phyloP scores from a whole-genome alignment of 305 asterid genomes.

The Euphrasia arctica region DNA sequence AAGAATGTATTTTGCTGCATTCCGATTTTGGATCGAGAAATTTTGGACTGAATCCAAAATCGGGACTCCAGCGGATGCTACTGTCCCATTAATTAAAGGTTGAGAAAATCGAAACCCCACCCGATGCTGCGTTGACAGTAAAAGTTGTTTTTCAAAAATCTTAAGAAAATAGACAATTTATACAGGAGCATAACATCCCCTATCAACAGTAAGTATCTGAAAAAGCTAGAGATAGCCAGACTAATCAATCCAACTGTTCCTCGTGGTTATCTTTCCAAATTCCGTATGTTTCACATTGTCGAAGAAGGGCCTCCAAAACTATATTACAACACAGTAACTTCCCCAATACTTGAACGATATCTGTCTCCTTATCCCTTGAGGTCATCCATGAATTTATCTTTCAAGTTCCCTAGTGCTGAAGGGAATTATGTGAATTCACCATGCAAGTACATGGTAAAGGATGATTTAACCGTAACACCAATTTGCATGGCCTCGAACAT shows the following conservation, averaged over 20 bases:
- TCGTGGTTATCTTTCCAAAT: background rate
- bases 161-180: background rate
- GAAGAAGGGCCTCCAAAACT: background rate
- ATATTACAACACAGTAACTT: background rate
- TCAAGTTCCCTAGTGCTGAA: background rate
- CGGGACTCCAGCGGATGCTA: background rate
- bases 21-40: background rate
- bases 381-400: background rate
- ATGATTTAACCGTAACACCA: too few species aligned
- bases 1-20: background rate
- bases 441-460: constrained; percentile 3
- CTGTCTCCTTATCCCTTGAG: too few species aligned
- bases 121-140: background rate
- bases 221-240: background rate
- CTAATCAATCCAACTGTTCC: background rate
- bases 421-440: background rate
- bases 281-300: background rate
- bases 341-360: background rate
- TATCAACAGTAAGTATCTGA: background rate
- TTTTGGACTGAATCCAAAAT: background rate
- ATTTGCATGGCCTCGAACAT: too few species aligned
- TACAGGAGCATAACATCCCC: background rate
- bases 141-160: background rate
- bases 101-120: background rate
- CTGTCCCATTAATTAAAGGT: too few species aligned